These are phyloP conservation scores for Amesomyces nigricolor DNA, from an alignment of 2,329 filamentous ascomycete genomes.

Conservation along the genomic window DNA sequence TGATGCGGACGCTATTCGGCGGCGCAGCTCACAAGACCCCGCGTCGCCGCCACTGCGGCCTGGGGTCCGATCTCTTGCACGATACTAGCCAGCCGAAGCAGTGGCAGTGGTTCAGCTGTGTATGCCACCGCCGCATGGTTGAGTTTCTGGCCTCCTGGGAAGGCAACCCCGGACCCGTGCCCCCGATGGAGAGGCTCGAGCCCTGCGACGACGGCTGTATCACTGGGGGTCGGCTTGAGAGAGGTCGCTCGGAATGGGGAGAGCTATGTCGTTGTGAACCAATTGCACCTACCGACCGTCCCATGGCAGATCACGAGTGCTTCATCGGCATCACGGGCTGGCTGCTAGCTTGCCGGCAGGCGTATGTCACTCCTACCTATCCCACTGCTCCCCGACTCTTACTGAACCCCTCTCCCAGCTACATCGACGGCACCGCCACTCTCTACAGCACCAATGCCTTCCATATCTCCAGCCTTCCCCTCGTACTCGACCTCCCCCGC, in stretches of 20 bases:
- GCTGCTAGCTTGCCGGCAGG: slow-evolving; percentile 28
- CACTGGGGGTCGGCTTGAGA: neutral
- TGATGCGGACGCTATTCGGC: too few relatives aligned
- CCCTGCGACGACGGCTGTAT: slow-evolving; percentile 16
- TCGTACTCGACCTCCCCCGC: neutral
- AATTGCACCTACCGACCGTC: neutral
- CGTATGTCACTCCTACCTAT: slow-evolving; percentile 15
- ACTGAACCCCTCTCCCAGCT: neutral
- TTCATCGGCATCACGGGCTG: slow-evolving; percentile 30
- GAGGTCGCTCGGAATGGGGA: too few relatives aligned
- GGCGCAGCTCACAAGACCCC: too few relatives aligned
- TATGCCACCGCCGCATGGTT: slow-evolving; percentile 24
- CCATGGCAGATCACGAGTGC: neutral
- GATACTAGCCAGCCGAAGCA: slow-evolving; percentile 9
- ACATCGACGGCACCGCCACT: slow-evolving; percentile 28
- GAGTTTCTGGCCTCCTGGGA: neutral
- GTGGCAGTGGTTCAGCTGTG: slow-evolving; percentile 28
- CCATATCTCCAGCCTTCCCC: slow-evolving; percentile 19
- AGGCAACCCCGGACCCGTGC: too few relatives aligned
- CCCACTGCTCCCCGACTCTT: too few relatives aligned
- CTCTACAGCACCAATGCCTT: slow-evolving; percentile 30
- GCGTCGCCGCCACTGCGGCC: neutral
- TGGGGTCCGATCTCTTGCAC: slow-evolving; percentile 1
- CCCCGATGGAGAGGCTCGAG: neutral
- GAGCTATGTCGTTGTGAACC: neutral